Evolutionary conservation across 2,329 filamentous ascomycete species (phyloP).

Genomic region (Cadophora sp.): DNA sequence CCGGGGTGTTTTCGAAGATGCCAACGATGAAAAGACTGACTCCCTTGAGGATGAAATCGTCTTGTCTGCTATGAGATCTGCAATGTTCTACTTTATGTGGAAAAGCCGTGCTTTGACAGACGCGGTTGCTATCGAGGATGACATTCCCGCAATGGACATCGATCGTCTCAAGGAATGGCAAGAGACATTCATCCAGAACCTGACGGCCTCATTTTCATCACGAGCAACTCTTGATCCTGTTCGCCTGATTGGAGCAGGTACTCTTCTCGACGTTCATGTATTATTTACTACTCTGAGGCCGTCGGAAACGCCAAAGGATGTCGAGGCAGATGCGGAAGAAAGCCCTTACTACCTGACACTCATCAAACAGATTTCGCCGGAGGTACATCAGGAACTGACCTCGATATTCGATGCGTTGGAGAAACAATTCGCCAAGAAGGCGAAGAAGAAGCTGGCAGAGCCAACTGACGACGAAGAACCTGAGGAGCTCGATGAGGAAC

Average conservation of each 20-base stretch:
- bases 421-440: slow-evolving; percentile 76
- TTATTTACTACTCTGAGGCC: slow-evolving; percentile 77
- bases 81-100: slow-evolving; percentile 96
- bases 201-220: slow-evolving; percentile 73
- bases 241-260: slow-evolving; percentile 76
- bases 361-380: slow-evolving; percentile 71
- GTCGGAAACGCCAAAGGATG: slow-evolving; percentile 47
- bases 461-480: slow-evolving; percentile 77
- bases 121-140: slow-evolving; percentile 59
- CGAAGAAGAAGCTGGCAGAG: slow-evolving; percentile 66
- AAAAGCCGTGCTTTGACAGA: slow-evolving; percentile 70
- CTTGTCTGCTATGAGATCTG: slow-evolving; percentile 74
- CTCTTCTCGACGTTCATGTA: slow-evolving; percentile 81
- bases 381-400: slow-evolving; percentile 70
- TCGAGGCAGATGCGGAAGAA: slow-evolving; percentile 54
- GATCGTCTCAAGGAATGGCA: slow-evolving; percentile 64
- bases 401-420: slow-evolving; percentile 81
- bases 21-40: slow-evolving; percentile 71
- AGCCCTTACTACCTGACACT: slow-evolving; percentile 65
- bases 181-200: slow-evolving; percentile 63
- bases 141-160: slow-evolving; percentile 64
- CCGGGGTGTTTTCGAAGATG: slow-evolving; percentile 73
- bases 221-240: slow-evolving; percentile 77
- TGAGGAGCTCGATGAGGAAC: slow-evolving; percentile 66
- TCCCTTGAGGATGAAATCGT: slow-evolving; percentile 82